phyloP scores from a whole-genome alignment of 768 basidiomycete species.

The Phlegmacium glaucopus region DNA sequence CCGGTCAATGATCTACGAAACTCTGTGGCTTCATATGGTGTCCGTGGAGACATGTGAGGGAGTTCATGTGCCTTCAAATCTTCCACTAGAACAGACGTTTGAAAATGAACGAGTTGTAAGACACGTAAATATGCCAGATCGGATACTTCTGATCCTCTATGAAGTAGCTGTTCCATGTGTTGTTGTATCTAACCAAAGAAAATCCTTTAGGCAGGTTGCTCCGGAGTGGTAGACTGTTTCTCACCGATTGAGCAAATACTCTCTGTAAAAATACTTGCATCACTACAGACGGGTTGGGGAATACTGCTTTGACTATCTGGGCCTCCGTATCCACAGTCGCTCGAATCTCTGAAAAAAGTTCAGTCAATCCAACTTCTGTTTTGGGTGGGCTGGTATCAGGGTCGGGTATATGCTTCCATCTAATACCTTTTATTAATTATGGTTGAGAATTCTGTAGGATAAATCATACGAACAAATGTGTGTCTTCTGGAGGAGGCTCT shows the following conservation, averaged over 20 bases:
- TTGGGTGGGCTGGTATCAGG: conserved; percentile 77
- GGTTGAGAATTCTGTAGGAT: background rate
- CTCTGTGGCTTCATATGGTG: conserved; percentile 60
- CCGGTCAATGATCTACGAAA: conserved; percentile 54
- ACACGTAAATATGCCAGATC: conserved; percentile 90
- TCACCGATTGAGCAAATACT: conserved; percentile 94
- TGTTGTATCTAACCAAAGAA: conserved; percentile 78
- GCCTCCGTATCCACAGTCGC: conserved; percentile 92
- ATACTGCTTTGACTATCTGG: conserved; percentile 97
- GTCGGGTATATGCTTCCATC: conserved; percentile 81
- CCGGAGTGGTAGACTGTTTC: conserved; percentile 18
- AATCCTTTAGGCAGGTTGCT: background rate
- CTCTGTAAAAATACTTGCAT: conserved; percentile 98
- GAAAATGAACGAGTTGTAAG: conserved; percentile 81
- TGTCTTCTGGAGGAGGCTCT: conserved; percentile 50
- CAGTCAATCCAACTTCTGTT: conserved; percentile 72
- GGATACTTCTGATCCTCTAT: conserved; percentile 69
- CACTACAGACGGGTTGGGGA: conserved; percentile 92
- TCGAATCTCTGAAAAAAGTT: conserved; percentile 84
- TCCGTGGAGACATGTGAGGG: conserved; percentile 60
- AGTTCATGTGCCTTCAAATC: conserved; percentile 91
- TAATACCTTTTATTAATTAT: conserved; percentile 26
- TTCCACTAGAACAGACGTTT: conserved; percentile 77
- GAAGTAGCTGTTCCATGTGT: conserved; percentile 88
- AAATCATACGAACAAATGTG: conserved; percentile 43